Evolutionary conservation across 164 flowering plant genomes (phyloP), one percentile per base, ranked within the genome.

Genomic region (Tetracentron sinense): DNA sequence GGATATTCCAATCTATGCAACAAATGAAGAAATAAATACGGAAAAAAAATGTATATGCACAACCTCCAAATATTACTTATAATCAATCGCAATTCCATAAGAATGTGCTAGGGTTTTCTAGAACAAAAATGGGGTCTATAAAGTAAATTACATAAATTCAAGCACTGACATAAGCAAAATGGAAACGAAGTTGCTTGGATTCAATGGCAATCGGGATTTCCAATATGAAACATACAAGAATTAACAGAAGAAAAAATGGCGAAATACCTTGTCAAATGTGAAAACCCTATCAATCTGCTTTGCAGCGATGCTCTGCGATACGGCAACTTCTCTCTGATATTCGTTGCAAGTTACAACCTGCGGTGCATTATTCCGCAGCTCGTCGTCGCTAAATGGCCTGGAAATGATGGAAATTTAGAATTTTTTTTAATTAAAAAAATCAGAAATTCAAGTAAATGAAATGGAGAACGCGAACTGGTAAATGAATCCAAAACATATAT

Each of bases 301-400:
- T 44, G 96, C 97, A 1, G 97, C 99, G 15, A 91, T 94, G 67
- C 71, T 88, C 79, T 94, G 99, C 26, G 96, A 82, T 25, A 91
- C 93, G 0, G 95, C 72, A 17, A 94, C 99, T 69, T 94, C 99
- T 63, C 96, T 79, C 75, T 81, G 85, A 66, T 69, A 86, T 0
- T 94, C 97, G 44, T 83, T 84, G 63, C 99, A 94, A 1, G 93
- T 85, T 33, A 94, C 79, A 25, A 94, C 96, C 63, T 89, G 95
- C n/a, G 99, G 99, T 19, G 99, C 97, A 65, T 91, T 86, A 68
- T 60, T 83, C 79, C 93, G 74, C 78, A 89, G 74, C 79, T 94
- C 99, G 0, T 91, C 99, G 0, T 87, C 97, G 50, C 95, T 94
- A 68, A 89, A 94, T 8, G 99, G 99, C 81, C 99, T 94, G 70